phyloP scores from a whole-genome alignment of 192 early-diverging fungal genomes.

The Phlyctochytrium arcticum region DNA sequence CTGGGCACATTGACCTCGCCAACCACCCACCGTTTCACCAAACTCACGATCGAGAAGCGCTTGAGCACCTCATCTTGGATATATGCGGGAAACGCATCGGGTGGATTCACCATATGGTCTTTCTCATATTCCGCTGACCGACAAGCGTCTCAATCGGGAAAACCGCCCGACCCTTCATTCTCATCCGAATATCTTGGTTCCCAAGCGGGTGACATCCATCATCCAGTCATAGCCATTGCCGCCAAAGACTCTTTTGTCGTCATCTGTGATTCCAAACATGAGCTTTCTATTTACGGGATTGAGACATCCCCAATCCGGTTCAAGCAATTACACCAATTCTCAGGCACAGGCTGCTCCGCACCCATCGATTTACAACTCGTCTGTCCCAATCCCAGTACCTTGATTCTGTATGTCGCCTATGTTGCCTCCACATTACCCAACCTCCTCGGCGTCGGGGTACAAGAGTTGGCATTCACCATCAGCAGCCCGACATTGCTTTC shows the following conservation, averaged over 20 bases:
- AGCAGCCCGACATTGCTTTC: not conserved
- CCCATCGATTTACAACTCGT: slow-evolving; percentile 4
- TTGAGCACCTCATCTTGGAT: no score
- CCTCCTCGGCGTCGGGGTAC: not conserved
- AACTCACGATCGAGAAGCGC: not conserved
- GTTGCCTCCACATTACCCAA: not conserved
- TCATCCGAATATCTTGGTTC: not conserved
- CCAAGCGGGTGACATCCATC: no score
- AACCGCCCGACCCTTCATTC: not conserved
- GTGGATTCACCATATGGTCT: not conserved
- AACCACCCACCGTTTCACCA: not conserved
- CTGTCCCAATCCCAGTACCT: not conserved
- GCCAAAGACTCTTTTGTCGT: slow-evolving; percentile 1
- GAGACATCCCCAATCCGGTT: not conserved
- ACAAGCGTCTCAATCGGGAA: not conserved
- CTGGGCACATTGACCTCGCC: not conserved
- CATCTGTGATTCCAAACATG: slow-evolving; percentile 9
- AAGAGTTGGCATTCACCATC: slow-evolving; percentile 6
- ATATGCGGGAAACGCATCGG: not conserved
- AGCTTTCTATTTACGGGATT: not conserved
- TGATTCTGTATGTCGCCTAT: slow-evolving; percentile 6
- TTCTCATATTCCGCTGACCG: not conserved
- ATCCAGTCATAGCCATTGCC: not conserved
- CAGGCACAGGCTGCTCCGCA: not conserved
- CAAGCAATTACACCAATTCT: not conserved